Evolutionary conservation across 208 protist genomes (phyloP), one percentile per base, ranked within the genome.

Genomic region (Trypanosoma platydactyli): DNA sequence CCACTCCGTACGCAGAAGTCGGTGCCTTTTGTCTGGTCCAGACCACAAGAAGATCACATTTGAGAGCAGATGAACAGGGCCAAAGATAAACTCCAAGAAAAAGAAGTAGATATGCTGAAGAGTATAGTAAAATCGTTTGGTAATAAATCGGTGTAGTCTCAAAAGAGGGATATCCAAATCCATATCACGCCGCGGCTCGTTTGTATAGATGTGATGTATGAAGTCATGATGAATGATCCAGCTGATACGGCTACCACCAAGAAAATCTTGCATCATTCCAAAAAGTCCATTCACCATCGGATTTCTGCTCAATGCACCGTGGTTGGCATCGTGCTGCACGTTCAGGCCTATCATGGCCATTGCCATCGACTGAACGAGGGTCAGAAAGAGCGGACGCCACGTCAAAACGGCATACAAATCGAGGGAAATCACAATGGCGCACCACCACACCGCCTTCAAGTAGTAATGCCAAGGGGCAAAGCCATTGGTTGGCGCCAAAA

Each of bases 341-440:
- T 92, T 92, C 12, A 92, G 73, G 2, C 83, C 86, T n/a, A 92
- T 73, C 79, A 89, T 84, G 16, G 86, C 86, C 83, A 89, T 89
- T 15, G 80, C 77, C 20, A 92, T 40, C 5, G 86, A 92, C 72
- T 88, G 81, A 53, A 92, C 20, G 13, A 88, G n/a, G 3, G 80
- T 92, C 33, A 89, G 60, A n/a, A 65, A 73, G 49, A 79, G 73
- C 12, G 73, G 42, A 29, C 86, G 80, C 52, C 66, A 80, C 57
- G 76, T 77, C 60, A 88, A 80, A 18, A 92, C 63, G 15, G 79
- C 83, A 64, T 86, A 89, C 40, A 84, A 24, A 44, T 92, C 86
- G 49, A 92, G 52, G 16, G 71, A 71, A 18, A 92, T 59, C 70
- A 92, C 80, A 15, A 89, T 12, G 18, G 51, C 50, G 4, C 84